Base-by-base conservation (phyloP, 441 rosid genomes). In the Eutrema salsugineum region DNA sequence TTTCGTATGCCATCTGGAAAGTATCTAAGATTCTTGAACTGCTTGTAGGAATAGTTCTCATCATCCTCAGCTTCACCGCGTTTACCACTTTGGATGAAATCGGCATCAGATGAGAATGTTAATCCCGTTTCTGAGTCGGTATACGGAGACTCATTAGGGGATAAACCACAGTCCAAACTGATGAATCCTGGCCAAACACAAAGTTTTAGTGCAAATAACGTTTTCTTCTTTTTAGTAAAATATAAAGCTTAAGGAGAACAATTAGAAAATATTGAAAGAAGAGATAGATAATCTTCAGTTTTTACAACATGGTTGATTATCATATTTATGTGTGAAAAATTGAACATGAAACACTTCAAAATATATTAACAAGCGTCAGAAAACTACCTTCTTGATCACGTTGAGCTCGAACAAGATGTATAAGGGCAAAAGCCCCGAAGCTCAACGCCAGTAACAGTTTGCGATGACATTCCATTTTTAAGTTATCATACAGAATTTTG, bases 1-100 rank as follows among this genome's bases (percentile, higher is more conserved):
- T 76, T 85, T 65, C 80, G 62, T n/a, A 20, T 70, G 19, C 83
- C 85, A 6, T 79, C 77, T 0, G 81, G 85, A 67, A 83, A 83
- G 40, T 73, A 76, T 70, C 83, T 51, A 2, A 83, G 32, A 43
- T 39, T 46, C 6, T 43, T 63, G 5, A 16, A 33, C 16, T 51
- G 70, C 2, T n/a, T 20, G 8, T 39, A 35, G 36, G 0, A 6
- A 62, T 36, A 51, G 5, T 9, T 19, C 5, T 0, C 0, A 11
- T 8, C 28, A 19, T 42, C 47, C 1, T 20, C 46, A 15, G 1
- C 2, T 63, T 43, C 53, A 43, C 70, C 56, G 5, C 70, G 51
- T 20, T 3, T 0, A 14, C 76, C 76, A 53, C 55, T 71, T 51
- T 1, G 5, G 5, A 63, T 63, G 11, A 6, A 62, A 33, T 43